These are phyloP conservation scores for Actinomortierella wolfii DNA, from an alignment of 371 early-diverging fungal genomes.

Conservation along the genomic window DNA sequence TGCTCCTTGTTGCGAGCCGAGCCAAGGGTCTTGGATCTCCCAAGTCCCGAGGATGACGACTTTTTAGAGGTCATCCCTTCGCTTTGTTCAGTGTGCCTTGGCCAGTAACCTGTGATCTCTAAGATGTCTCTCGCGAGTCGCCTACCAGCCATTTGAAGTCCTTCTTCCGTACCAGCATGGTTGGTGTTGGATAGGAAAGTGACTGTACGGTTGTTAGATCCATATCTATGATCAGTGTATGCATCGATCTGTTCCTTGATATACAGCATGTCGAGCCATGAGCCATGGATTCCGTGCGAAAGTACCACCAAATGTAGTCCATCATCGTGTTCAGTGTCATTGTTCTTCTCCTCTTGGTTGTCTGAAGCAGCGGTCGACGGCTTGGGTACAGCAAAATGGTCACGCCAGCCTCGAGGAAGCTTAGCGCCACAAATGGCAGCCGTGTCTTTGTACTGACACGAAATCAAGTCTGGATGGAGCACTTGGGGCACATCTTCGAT, in stretches of 20 bases:
- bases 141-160: conserved; percentile 48
- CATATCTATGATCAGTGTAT: conserved; percentile 9
- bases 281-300: conserved; percentile 49
- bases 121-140: conserved; percentile 43
- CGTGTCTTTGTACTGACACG: conserved; percentile 39
- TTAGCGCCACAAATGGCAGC: conserved; percentile 29
- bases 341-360: not conserved
- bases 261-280: conserved; percentile 48
- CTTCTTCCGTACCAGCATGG: conserved; percentile 48
- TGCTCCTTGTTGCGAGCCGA: too few species aligned
- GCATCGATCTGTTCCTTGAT: conserved; percentile 50
- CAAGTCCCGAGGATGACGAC: too few species aligned
- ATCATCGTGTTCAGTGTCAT: not conserved
- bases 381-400: too few species aligned
- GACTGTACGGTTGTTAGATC: conserved; percentile 19
- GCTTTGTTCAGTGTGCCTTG: conserved; percentile 33
- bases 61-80: too few species aligned
- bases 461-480: conserved; percentile 12
- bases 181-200: conserved; percentile 46
- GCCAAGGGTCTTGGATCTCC: too few species aligned
- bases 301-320: conserved; percentile 44
- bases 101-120: conserved; percentile 34
- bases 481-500: conserved; percentile 14
- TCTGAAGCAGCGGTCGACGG: too few species aligned
- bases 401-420: too few species aligned